These are phyloP conservation scores for Plasmodium coatneyi DNA, from an alignment of 169 alveolate species.

Conservation along the genomic window DNA sequence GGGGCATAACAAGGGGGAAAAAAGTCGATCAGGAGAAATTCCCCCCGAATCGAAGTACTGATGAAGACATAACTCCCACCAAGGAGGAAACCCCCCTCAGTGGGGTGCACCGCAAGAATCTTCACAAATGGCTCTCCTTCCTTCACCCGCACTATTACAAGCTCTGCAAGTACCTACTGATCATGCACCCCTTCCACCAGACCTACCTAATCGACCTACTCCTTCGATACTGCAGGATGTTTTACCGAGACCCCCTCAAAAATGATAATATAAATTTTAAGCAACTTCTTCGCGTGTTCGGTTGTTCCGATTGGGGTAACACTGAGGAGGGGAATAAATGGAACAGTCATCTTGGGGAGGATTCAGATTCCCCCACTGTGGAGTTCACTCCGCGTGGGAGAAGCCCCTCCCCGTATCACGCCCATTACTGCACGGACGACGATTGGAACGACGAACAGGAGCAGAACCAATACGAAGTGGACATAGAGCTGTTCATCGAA, in stretches of 20 bases:
- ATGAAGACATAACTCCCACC: too few relatives aligned
- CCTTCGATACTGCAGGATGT: conserved; percentile 14
- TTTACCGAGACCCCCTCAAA: conserved; percentile 41
- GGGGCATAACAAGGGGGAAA: background rate
- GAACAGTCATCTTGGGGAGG: too few relatives aligned
- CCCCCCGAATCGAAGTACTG: background rate
- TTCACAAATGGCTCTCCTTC: conserved; percentile 64
- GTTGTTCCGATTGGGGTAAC: background rate
- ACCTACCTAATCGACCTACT: conserved; percentile 22
- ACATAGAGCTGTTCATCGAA: conserved; percentile 36
- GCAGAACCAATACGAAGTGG: conserved; percentile 1
- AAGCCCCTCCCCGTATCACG: background rate
- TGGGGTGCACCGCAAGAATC: background rate
- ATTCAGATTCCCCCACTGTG: background rate
- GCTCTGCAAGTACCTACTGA: conserved; percentile 38
- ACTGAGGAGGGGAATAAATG: background rate
- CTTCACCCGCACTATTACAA: conserved; percentile 78
- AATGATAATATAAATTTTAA: background rate
- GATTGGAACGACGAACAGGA: background rate
- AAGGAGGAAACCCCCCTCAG: background rate
- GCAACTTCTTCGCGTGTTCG: background rate
- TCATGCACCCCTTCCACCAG: conserved; percentile 73
- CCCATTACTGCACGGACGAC: background rate
- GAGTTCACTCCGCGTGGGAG: background rate
- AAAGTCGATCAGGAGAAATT: background rate